These are phyloP conservation scores for Monosporascus sp. DNA, from an alignment of 2,329 filamentous ascomycete species.

Conservation along the genomic window DNA sequence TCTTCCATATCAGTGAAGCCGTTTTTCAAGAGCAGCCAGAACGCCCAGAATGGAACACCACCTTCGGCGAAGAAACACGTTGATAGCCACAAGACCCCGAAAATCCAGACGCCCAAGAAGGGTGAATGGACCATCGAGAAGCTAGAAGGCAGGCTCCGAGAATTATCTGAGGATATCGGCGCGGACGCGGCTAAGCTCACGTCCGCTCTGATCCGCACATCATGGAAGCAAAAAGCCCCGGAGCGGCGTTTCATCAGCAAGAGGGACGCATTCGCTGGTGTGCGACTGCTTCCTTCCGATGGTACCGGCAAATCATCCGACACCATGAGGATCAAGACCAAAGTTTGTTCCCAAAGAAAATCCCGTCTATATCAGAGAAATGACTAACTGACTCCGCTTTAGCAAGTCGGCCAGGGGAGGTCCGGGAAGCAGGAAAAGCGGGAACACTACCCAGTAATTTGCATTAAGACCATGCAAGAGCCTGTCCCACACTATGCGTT, in stretches of 20 bases:
- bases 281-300: conserved; percentile 32
- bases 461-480: conserved; percentile 44
- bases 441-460: conserved; percentile 36
- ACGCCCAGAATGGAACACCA: conserved; percentile 11
- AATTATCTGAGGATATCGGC: conserved; percentile 38
- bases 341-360: conserved; percentile 30
- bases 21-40: conserved; percentile 8
- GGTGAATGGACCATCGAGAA: conserved; percentile 38
- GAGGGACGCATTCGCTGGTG: conserved; percentile 42
- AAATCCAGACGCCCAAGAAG: conserved; percentile 27
- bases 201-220: conserved; percentile 39
- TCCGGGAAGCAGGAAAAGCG: conserved; percentile 39
- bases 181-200: conserved; percentile 39
- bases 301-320: conserved; percentile 24
- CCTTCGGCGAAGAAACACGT: conserved; percentile 13
- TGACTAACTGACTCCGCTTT: conserved; percentile 5
- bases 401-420: conserved; percentile 36
- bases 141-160: conserved; percentile 35
- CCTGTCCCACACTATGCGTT: conserved; percentile 55
- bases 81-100: conserved; percentile 22
- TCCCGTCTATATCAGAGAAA: not conserved
- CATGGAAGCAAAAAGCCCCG: conserved; percentile 34
- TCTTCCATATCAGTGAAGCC: conserved; percentile 5
- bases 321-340: conserved; percentile 46
- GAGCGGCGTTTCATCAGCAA: conserved; percentile 36